A percentile compares a stretch with the other conserved stretches of the same genome.
Conservation (phyloP, 495 filamentous ascomycete genomes). For the Hypomontagnella submonticulosa region DNA sequence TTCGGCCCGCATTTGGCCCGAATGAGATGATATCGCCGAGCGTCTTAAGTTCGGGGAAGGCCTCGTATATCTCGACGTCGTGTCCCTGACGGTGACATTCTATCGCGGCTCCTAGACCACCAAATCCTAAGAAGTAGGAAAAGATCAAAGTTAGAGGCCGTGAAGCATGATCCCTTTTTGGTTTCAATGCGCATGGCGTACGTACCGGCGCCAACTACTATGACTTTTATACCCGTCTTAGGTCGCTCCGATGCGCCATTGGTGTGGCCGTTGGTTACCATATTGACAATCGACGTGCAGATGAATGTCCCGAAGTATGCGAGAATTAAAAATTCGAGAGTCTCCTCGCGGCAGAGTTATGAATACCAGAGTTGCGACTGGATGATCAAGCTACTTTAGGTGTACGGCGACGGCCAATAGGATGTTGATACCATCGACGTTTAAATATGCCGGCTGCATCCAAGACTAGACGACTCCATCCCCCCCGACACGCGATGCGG, state of each 20-base stretch:
- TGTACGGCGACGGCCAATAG: slow-evolving; percentile 25
- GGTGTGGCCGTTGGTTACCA: slow-evolving; percentile 36
- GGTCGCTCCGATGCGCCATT: slow-evolving; percentile 28
- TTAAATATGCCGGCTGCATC: slow-evolving; percentile 39
- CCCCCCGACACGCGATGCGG: slow-evolving; percentile 25
- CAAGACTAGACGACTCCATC: slow-evolving; percentile 26
- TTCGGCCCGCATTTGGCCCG: slow-evolving; percentile 68
- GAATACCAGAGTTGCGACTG: slow-evolving; percentile 27
- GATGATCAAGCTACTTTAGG: slow-evolving; percentile 27
- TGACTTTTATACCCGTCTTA: slow-evolving; percentile 65
- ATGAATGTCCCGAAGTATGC: slow-evolving; percentile 17
- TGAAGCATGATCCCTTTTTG: not conserved
- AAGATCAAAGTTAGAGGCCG: slow-evolving; percentile 7
- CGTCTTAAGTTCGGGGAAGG: slow-evolving; percentile 66
- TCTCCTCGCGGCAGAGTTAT: slow-evolving; percentile 21
- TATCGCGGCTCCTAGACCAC: slow-evolving; percentile 68
- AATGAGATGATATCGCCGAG: slow-evolving; percentile 74
- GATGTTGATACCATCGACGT: slow-evolving; percentile 21
- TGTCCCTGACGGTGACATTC: slow-evolving; percentile 72
- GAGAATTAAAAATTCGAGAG: slow-evolving; percentile 21
- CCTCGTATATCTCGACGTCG: slow-evolving; percentile 67
- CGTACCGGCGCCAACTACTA: slow-evolving; percentile 64
- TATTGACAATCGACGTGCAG: slow-evolving; percentile 22
- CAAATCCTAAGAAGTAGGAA: slow-evolving; percentile 56
- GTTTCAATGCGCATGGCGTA: slow-evolving; percentile 6